Conservation (phyloP, 805 yeast genomes). For the Cyberlindnera samutprakarnensis region DNA sequence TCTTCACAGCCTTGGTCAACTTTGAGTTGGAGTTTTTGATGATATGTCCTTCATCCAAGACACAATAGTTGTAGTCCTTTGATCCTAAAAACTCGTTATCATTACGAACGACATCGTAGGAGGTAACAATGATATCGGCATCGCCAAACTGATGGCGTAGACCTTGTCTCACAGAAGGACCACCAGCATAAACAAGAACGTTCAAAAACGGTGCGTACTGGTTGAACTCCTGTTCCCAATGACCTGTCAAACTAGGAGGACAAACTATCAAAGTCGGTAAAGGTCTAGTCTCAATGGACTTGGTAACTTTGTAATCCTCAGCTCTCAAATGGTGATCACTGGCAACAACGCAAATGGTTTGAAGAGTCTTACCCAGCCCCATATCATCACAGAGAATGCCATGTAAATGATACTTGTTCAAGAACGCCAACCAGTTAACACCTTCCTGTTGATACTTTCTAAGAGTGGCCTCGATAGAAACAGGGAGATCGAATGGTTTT, state of each 20-base stretch:
- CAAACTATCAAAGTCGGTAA: conserved; percentile 85
- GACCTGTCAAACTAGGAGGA: conserved; percentile 97
- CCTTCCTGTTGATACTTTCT: conserved; percentile 98
- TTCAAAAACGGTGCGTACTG: conserved; percentile 85
- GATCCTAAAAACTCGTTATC: conserved; percentile 60
- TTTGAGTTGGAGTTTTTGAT: conserved; percentile 89
- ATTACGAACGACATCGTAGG: conserved; percentile 94
- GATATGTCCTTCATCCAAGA: conserved; percentile 95
- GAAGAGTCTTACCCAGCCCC: conserved; percentile 97
- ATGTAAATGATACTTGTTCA: conserved; percentile 90
- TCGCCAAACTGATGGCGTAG: conserved; percentile 42
- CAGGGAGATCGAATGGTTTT: conserved; percentile 81
- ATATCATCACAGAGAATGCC: conserved; percentile 98
- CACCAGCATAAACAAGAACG: conserved; percentile 87
- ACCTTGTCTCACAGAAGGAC: conserved; percentile 62
- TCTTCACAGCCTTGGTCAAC: conserved; percentile 81
- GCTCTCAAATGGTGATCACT: conserved; percentile 88
- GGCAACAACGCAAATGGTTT: conserved; percentile 93
- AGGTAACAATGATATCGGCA: conserved; percentile 86
- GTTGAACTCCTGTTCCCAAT: conserved; percentile 93
- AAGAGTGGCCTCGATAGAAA: conserved; percentile 84
- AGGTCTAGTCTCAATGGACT: conserved; percentile 57
- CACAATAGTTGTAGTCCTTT: conserved; percentile 84
- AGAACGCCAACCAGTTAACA: conserved; percentile 94
- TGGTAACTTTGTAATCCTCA: conserved; percentile 53